A percentile compares a stretch with the other conserved stretches of the same genome.
Evolutionary conservation across 495 filamentous ascomycete species (phyloP).

Genomic region (Glonium stellatum): DNA sequence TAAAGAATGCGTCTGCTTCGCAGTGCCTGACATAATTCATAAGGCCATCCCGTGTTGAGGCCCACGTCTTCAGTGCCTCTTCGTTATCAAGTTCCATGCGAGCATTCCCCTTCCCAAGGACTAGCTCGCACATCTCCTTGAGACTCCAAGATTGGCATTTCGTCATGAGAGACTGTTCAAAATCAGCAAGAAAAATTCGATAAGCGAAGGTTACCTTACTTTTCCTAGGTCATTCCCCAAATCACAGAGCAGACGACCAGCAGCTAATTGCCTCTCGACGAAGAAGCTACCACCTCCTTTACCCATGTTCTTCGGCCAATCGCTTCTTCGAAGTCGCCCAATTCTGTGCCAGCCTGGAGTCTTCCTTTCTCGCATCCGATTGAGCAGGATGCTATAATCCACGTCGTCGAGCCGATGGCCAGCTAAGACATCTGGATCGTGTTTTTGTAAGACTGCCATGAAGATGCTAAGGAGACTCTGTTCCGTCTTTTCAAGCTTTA

Average conservation of each 20-base stretch:
- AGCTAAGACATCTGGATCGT: constrained; percentile 89
- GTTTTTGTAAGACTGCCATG: constrained; percentile 74
- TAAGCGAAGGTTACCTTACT: constrained; percentile 32
- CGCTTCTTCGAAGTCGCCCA: constrained; percentile 70
- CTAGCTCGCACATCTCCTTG: constrained; percentile 91
- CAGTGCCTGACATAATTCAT: constrained; percentile 90
- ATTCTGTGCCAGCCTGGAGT: constrained; percentile 89
- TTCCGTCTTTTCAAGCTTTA: constrained; percentile 77
- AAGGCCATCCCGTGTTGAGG: constrained; percentile 70
- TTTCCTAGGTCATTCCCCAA: constrained; percentile 94
- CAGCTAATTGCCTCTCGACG: constrained; percentile 79
- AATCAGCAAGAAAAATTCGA: constrained; percentile 30
- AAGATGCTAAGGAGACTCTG: constrained; percentile 77
- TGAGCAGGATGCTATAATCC: constrained; percentile 85
- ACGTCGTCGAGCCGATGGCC: constrained; percentile 97
- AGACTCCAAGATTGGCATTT: constrained; percentile 97
- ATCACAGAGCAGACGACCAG: constrained; percentile 88
- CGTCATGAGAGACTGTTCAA: constrained; percentile 69
- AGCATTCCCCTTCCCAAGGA: constrained; percentile 60
- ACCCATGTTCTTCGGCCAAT: constrained; percentile 85
- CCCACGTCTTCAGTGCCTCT: constrained; percentile 80
- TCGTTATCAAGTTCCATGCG: constrained; percentile 85
- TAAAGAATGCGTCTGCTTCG: constrained; percentile 92
- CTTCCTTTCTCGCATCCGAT: constrained; percentile 80
- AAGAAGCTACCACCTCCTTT: constrained; percentile 84